These are phyloP conservation scores for Amanita thiersii DNA, from an alignment of 768 basidiomycete species.

Conservation along the genomic window DNA sequence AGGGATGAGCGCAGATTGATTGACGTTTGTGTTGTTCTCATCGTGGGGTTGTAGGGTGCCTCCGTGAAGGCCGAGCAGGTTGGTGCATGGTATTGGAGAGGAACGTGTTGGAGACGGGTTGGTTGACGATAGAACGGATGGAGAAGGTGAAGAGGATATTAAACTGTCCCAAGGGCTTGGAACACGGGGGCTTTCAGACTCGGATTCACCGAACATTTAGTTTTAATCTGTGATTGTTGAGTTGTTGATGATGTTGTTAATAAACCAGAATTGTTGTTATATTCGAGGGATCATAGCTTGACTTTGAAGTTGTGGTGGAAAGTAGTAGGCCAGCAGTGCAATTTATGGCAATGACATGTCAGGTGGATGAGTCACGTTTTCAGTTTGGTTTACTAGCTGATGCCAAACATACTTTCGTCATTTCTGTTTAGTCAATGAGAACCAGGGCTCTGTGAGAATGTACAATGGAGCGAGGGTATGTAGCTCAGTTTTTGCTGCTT, in stretches of 20 bases:
- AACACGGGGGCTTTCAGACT: slow-evolving; percentile 72
- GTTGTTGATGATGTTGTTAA: slow-evolving; percentile 8
- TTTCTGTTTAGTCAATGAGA: too few species aligned
- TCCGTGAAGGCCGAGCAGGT: too few species aligned
- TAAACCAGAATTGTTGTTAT: slow-evolving; percentile 12
- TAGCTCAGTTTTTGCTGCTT: too few species aligned
- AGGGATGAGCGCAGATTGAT: neutral
- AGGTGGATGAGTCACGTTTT: neutral
- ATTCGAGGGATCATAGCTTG: slow-evolving; percentile 24
- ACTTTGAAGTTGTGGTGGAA: too few species aligned
- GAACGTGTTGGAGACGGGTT: slow-evolving; percentile 21
- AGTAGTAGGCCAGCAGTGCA: too few species aligned
- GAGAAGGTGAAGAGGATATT: slow-evolving; percentile 45
- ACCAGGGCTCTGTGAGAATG: too few species aligned
- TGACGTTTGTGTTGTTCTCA: too few species aligned
- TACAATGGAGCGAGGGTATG: too few species aligned
- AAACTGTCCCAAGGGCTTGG: slow-evolving; percentile 80
- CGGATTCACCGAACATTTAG: slow-evolving; percentile 86
- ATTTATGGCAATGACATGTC: too few species aligned
- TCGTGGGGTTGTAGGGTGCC: too few species aligned
- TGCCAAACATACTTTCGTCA: too few species aligned
- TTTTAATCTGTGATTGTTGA: slow-evolving; percentile 3
- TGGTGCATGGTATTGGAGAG: too few species aligned
- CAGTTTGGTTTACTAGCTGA: neutral
- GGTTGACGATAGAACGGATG: slow-evolving; percentile 21